Conservation (phyloP, 495 filamentous ascomycete genomes). For the Bathelium albidoporum region DNA sequence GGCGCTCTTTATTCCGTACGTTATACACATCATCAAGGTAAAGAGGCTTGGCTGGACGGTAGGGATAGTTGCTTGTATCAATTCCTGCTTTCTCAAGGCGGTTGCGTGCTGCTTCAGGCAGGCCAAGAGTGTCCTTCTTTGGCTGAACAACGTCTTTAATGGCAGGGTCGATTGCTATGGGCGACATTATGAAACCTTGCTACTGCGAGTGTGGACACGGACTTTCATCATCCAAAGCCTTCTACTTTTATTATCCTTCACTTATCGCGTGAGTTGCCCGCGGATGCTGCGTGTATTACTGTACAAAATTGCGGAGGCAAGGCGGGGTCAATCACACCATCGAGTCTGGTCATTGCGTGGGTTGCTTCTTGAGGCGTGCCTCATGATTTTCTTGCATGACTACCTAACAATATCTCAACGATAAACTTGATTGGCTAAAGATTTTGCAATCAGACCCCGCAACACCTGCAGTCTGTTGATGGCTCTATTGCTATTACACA, state of each 20-base stretch:
- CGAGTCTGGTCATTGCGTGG: slow-evolving; percentile 15
- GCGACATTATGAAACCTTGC: slow-evolving; percentile 13
- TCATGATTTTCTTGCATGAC: not conserved
- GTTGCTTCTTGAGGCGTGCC: too few species aligned
- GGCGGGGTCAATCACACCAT: slow-evolving; percentile 22
- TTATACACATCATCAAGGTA: slow-evolving; percentile 57
- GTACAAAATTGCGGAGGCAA: slow-evolving; percentile 8
- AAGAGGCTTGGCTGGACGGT: slow-evolving; percentile 52
- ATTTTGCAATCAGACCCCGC: not conserved
- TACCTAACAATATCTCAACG: not conserved
- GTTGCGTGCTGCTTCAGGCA: slow-evolving; percentile 43
- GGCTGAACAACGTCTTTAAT: slow-evolving; percentile 51
- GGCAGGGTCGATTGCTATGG: slow-evolving; percentile 43
- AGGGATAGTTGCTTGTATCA: slow-evolving; percentile 56
- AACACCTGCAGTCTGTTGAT: not conserved
- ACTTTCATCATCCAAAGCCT: not conserved
- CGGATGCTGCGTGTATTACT: not conserved
- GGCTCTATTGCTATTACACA: not conserved
- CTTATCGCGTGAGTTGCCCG: not conserved
- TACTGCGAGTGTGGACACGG: not conserved
- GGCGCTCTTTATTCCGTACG: slow-evolving; percentile 48
- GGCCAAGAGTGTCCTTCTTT: slow-evolving; percentile 49
- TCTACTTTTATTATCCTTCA: not conserved
- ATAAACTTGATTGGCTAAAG: not conserved
- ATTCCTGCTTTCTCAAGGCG: slow-evolving; percentile 55